These are phyloP conservation scores for Penicillium expansum DNA, from an alignment of 2,329 filamentous ascomycete genomes.

Conservation along the genomic window DNA sequence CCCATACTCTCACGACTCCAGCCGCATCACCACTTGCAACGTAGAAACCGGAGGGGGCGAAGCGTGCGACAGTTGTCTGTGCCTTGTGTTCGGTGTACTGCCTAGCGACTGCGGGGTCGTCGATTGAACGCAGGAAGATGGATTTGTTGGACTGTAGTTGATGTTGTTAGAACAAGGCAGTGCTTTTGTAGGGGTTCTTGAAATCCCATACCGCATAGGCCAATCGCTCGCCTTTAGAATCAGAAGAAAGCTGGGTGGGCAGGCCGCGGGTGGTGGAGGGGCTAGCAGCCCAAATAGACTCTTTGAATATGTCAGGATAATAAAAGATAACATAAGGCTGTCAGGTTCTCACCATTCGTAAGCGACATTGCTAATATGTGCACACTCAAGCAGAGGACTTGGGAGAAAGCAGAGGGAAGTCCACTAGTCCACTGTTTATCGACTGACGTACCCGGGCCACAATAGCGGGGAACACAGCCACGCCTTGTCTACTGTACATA, in stretches of 20 bases:
- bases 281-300: conserved; percentile 76
- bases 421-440: conserved; percentile 16
- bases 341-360: conserved; percentile 39
- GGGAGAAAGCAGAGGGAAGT: conserved; percentile 1
- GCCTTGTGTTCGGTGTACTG: conserved; percentile 92
- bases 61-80: conserved; percentile 86
- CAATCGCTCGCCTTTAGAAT: conserved; percentile 85
- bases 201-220: conserved; percentile 74
- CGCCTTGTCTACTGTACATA: neutral
- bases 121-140: conserved; percentile 91
- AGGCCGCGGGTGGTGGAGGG: conserved; percentile 81
- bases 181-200: neutral
- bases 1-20: conserved; percentile 88
- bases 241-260: conserved; percentile 82
- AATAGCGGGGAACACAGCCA: conserved; percentile 15
- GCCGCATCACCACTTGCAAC: conserved; percentile 86
- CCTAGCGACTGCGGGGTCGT: conserved; percentile 76
- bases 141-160: conserved; percentile 81
- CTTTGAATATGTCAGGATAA: conserved; percentile 39
- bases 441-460: conserved; percentile 20
- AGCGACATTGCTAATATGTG: conserved; percentile 42
- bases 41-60: conserved; percentile 92
- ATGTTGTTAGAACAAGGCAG: neutral
- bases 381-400: conserved; percentile 8
- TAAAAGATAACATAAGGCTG: neutral